Percentiles rank a stretch among this genome's conserved stretches.
Conservation (phyloP, 2,329 filamentous ascomycete genomes). For the Orbilia ellipsospora region DNA sequence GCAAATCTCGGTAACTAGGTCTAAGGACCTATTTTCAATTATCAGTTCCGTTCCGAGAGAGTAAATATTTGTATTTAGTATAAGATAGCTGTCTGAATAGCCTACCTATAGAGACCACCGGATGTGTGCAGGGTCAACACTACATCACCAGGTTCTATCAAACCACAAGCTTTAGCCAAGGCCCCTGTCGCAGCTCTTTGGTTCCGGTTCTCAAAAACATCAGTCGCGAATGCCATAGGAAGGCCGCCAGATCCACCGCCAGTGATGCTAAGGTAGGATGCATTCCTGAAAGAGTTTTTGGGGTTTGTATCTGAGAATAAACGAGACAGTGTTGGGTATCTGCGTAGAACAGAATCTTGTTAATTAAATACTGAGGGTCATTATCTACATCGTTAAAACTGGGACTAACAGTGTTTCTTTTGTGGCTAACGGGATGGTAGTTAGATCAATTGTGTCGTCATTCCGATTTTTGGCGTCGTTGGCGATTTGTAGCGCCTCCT, state of each 20-base stretch:
- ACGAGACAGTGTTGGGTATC: conserved; percentile 61
- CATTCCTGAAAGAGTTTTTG: conserved; percentile 61
- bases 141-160: conserved; percentile 63
- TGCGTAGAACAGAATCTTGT: conserved; percentile 47
- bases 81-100: too few species aligned
- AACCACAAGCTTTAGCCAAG: conserved; percentile 60
- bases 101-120: conserved; percentile 63
- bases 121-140: conserved; percentile 62
- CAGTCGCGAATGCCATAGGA: conserved; percentile 63
- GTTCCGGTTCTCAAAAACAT: conserved; percentile 63
- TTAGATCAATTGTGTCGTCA: conserved; percentile 20
- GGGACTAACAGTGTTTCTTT: conserved; percentile 32
- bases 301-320: conserved; percentile 61
- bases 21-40: conserved; percentile 59
- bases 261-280: conserved; percentile 63
- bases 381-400: not conserved
- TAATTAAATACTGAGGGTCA: not conserved
- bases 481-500: conserved; percentile 25
- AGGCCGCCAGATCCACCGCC: conserved; percentile 61
- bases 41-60: conserved; percentile 56
- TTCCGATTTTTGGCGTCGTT: conserved; percentile 1
- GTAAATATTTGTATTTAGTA: not conserved
- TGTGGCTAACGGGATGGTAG: conserved; percentile 16
- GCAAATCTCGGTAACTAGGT: conserved; percentile 63
- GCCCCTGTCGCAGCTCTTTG: conserved; percentile 62